A percentile compares a stretch with the other conserved stretches of the same genome.
Evolutionary conservation across 2,329 filamentous ascomycete species (phyloP).

Genomic region (Ophiostoma perfectum): DNA sequence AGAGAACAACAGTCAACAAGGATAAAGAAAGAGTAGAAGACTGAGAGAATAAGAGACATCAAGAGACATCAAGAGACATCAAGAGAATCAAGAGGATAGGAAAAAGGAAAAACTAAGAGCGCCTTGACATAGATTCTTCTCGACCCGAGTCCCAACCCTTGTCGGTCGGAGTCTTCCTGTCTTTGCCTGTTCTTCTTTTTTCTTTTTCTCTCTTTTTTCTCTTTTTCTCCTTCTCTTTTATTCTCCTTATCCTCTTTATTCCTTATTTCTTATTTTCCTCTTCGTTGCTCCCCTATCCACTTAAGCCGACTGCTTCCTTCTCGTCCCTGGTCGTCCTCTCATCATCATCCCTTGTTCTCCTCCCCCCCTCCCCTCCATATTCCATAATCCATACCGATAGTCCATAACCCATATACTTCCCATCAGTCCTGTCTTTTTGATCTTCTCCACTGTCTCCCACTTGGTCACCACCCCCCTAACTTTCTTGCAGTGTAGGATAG

Average conservation of each 20-base stretch:
- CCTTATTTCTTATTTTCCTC: conserved; percentile 13
- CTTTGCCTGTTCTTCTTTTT: neutral
- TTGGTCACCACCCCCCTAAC: conserved; percentile 35
- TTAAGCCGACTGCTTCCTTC: neutral
- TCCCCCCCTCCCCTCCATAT: conserved; percentile 9
- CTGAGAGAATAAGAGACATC: neutral
- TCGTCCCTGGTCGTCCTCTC: neutral
- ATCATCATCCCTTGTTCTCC: conserved; percentile 3
- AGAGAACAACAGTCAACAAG: neutral
- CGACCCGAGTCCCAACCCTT: conserved; percentile 1
- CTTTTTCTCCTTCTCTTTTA: neutral
- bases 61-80: neutral
- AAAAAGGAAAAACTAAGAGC: conserved; percentile 7
- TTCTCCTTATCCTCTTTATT: neutral
- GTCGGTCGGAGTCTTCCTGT: neutral
- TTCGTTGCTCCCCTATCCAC: neutral
- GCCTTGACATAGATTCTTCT: neutral
- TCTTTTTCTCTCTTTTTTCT: neutral
- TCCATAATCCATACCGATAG: conserved; percentile 10
- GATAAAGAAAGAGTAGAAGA: neutral
- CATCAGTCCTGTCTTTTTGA: conserved; percentile 1
- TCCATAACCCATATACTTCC: conserved; percentile 6
- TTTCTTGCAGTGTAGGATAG: conserved; percentile 30
- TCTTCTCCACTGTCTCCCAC: conserved; percentile 23
- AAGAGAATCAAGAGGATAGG: neutral